Evolutionary conservation across 352 stramenopile species (phyloP), one percentile per base, ranked within the genome.

Genomic region (Globisporangium spinosum): DNA sequence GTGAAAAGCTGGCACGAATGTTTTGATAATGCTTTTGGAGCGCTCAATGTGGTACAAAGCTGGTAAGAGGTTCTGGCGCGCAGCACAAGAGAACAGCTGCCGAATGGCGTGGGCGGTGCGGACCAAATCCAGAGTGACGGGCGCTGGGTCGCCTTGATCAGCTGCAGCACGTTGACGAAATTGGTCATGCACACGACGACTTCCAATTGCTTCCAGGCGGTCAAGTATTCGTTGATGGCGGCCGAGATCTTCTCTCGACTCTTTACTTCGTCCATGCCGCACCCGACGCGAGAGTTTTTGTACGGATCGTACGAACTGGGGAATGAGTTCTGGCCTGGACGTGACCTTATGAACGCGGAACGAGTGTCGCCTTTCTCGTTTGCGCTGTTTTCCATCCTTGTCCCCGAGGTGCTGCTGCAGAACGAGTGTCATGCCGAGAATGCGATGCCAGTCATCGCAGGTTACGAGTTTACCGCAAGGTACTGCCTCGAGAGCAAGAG

Each of bases 11-110:
- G 87, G 87, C 75, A 88, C 6, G 87, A 94, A 57, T 75, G 68
- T 7, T 70, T 95, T 56, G 87, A 95, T 55, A 91, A 91, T 35
- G 82, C 86, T 0, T 92, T 91, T 43, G 83, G 75, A 9, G 72
- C 75, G 25, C 65, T 95, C 2, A 78, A 83, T 29, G 70, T 86
- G 9, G 68, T 72, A 0, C 67, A 67, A 13, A 78, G 57, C 22
- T 94, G 85, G 85, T 76, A 83, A 32, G 72, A 90, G 13, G 69
- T 83, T 9, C 29, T 91, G 13, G 43, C 49, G 25, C 54, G 59
- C 47, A n/a, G 58, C 45, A 43, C 58, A n/a, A 64, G 74, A 13
- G 74, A 73, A 55, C 67, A 73, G 27, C 25, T 43, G 54, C 59
- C 57, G 4, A 70, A 69, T 15, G 68, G 65, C 13, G 55, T 64